A percentile compares a stretch with the other conserved stretches of the same genome.
Conservation (phyloP, 441 rosid species). For the Flueggea neowawraea region DNA sequence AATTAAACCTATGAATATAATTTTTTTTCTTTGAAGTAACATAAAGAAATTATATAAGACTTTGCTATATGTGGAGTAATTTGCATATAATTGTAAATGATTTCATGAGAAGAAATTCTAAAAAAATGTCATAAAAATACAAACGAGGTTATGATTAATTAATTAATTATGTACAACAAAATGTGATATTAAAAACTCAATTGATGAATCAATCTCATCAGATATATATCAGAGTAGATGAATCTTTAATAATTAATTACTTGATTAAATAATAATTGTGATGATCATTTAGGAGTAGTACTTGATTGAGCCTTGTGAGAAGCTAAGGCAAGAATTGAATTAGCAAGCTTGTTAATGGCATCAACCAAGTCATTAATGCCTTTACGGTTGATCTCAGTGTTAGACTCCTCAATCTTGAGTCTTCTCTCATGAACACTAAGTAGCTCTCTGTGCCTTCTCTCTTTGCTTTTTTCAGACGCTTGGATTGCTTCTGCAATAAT, state of each 20-base stretch:
- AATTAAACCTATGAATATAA: too few species aligned
- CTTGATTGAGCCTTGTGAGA: conserved; percentile 43
- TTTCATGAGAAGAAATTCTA: not conserved
- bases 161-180: too few species aligned
- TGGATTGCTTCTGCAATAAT: conserved; percentile 76
- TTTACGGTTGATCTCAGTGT: conserved; percentile 52
- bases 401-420: conserved; percentile 65
- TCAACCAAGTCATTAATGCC: conserved; percentile 71
- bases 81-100: not conserved
- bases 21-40: too few species aligned
- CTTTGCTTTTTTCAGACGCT: conserved; percentile 68
- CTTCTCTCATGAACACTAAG: conserved; percentile 62
- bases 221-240: not conserved
- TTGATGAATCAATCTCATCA: not conserved
- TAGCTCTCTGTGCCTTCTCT: conserved; percentile 66
- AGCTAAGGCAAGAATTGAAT: conserved; percentile 70
- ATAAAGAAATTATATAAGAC: too few species aligned
- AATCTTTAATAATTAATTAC: not conserved
- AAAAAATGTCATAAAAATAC: not conserved
- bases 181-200: not conserved
- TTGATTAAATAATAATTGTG: not conserved
- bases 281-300: conserved; percentile 34
- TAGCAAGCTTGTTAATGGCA: conserved; percentile 86
- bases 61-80: not conserved
- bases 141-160: too few species aligned